phyloP scores from a whole-genome alignment of 2,329 filamentous ascomycete genomes.

The Penicillium psychrosexuale region DNA sequence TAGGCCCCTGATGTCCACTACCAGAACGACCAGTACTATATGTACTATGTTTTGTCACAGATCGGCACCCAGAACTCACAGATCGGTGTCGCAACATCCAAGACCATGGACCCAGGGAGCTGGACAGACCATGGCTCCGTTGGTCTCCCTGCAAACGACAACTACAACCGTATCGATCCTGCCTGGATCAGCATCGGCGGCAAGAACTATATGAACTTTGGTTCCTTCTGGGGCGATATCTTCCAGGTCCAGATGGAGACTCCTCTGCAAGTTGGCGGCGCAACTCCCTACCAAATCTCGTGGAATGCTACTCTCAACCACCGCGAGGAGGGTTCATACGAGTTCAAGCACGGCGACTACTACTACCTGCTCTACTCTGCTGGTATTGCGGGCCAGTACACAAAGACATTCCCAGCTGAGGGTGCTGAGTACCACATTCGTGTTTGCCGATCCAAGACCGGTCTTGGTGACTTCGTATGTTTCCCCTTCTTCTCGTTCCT shows the following conservation, averaged over 20 bases:
- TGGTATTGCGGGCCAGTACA: constrained; percentile 58
- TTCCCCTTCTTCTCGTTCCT: not conserved
- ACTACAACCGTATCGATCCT: constrained; percentile 62
- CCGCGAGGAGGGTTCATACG: constrained; percentile 56
- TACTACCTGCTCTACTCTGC: constrained; percentile 64
- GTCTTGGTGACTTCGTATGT: constrained; percentile 54
- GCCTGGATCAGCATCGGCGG: constrained; percentile 49
- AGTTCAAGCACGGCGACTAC: constrained; percentile 54
- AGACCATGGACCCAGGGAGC: constrained; percentile 38
- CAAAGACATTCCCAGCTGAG: constrained; percentile 48
- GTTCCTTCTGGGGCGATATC: constrained; percentile 68
- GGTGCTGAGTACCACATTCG: constrained; percentile 64
- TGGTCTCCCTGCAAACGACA: constrained; percentile 36
- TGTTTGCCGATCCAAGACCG: constrained; percentile 56
- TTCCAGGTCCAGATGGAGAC: constrained; percentile 55
- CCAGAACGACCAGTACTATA: constrained; percentile 58
- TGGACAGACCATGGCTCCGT: constrained; percentile 39
- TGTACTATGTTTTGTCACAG: constrained; percentile 63
- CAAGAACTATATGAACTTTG: constrained; percentile 57
- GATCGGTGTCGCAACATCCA: constrained; percentile 57
- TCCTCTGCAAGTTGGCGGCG: constrained; percentile 27
- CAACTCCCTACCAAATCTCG: constrained; percentile 49
- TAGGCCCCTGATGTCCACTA: constrained; percentile 63
- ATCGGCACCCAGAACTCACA: constrained; percentile 60
- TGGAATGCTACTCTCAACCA: constrained; percentile 54